phyloP scores from a whole-genome alignment of 805 yeast species.

The Wickerhamiella sergipiensis region DNA sequence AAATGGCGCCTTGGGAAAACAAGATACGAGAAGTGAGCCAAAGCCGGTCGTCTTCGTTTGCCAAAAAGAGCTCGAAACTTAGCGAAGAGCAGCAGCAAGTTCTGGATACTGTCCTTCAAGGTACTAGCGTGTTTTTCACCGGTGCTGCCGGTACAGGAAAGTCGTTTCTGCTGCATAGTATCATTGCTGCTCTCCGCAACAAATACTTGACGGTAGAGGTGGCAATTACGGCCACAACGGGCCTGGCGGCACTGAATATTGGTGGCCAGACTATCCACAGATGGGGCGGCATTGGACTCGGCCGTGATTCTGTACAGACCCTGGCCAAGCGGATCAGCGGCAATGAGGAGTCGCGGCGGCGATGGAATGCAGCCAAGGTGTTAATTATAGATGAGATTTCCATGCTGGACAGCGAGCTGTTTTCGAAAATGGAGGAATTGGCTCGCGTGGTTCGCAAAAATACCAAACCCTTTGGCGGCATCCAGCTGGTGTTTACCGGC shows the following conservation, averaged over 20 bases:
- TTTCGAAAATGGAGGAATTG: slow-evolving; percentile 56
- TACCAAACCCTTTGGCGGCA: slow-evolving; percentile 75
- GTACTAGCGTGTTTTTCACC: slow-evolving; percentile 65
- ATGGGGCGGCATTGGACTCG: slow-evolving; percentile 74
- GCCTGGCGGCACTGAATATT: slow-evolving; percentile 83
- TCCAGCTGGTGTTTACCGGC: slow-evolving; percentile 78
- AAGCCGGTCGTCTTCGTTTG: neutral
- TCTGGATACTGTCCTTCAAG: slow-evolving; percentile 43
- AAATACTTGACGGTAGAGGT: slow-evolving; percentile 35
- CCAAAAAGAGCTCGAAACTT: slow-evolving; percentile 1
- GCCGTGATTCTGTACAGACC: slow-evolving; percentile 31
- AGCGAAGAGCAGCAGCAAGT: slow-evolving; percentile 37
- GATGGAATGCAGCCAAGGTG: slow-evolving; percentile 59
- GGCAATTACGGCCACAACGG: slow-evolving; percentile 91
- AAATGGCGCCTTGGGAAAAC: neutral
- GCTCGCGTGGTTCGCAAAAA: slow-evolving; percentile 45
- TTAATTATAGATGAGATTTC: slow-evolving; percentile 85
- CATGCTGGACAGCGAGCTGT: slow-evolving; percentile 70
- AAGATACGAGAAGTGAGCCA: neutral
- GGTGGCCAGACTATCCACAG: slow-evolving; percentile 81
- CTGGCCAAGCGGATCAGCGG: slow-evolving; percentile 4
- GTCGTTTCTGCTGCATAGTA: slow-evolving; percentile 57
- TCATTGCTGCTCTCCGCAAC: slow-evolving; percentile 38
- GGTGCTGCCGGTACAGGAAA: slow-evolving; percentile 99
- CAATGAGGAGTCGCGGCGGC: slow-evolving; percentile 25